phyloP scores from a whole-genome alignment of 306 rosid species.

The Cucurbita maxima region DNA sequence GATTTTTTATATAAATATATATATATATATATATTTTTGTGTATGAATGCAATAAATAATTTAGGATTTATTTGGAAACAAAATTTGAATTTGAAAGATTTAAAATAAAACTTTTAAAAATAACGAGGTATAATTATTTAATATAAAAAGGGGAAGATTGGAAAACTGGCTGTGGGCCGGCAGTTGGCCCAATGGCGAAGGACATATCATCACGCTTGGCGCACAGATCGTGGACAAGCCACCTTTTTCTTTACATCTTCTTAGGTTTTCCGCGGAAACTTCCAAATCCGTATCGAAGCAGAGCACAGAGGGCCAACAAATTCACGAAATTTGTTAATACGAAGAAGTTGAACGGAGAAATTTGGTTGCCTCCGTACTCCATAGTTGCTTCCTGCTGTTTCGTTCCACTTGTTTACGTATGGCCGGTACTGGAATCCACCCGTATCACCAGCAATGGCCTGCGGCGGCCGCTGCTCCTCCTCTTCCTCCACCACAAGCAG shows the following conservation, averaged over 20 bases:
- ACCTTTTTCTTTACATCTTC: neutral
- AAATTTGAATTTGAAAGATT: no score
- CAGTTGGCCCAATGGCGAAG: neutral
- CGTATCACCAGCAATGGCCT: slow-evolving; percentile 92
- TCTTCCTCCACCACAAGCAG: slow-evolving; percentile 36
- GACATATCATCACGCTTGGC: neutral
- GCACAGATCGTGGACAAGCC: neutral
- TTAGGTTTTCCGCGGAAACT: neutral
- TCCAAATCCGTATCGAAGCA: neutral
- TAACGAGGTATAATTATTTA: no score
- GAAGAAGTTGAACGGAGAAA: neutral
- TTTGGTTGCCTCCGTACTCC: neutral
- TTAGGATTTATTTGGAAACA: no score
- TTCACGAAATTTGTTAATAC: neutral
- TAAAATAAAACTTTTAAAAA: no score
- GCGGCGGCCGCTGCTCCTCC: slow-evolving; percentile 43
- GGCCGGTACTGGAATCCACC: slow-evolving; percentile 95
- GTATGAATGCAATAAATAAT: no score
- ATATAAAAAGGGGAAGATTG: no score
- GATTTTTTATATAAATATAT: no score
- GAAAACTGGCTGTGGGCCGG: neutral
- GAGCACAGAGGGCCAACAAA: neutral
- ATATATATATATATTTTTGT: no score
- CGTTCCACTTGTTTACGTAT: slow-evolving; percentile 4
- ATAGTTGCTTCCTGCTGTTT: no score